Evolutionary conservation across 1,284 basidiomycete genomes (phyloP), one percentile per base, ranked within the genome.

Genomic region (Puccinia coronata): DNA sequence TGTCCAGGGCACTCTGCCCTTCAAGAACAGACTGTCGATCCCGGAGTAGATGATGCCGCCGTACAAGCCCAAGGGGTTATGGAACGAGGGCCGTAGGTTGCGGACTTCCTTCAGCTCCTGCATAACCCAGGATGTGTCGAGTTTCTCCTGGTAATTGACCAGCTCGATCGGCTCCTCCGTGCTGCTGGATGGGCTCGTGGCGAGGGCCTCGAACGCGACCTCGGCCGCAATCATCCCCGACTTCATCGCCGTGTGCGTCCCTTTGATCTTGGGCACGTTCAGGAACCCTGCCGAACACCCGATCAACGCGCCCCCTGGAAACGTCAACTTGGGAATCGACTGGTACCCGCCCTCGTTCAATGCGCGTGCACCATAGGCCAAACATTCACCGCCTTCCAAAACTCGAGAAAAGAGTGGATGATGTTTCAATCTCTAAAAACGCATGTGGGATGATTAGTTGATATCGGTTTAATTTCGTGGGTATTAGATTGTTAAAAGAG

Each of bases 201-300:
- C 82, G n/a, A 83, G 80, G 23, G 82, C 82, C 53, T 84, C 81
- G 79, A 82, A 83, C 57, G 84, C 85, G 72, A 86, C 83, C 3
- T 99, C 96, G 2, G 94, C 97, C 49, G 96, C 96, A 28, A 98
- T 89, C 92, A 98, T 98, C 28, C 96, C 96, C 63, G 92, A 94
- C 89, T 98, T 97, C 96, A 99, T 98, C n/a, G 96, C 96, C 82
- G 96, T 98, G 87, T 99, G 97, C 0, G 96, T 97, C n/a, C 96
- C 96, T 87, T 99, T 99, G 88, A 99, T 99, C 88, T 98, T 99
- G 55, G 96, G 93, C 20, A 98, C 91, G 87, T 99, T 99, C 82
- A 99, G 90, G 87, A 99, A 96, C 70, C 87, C 97, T 0, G 96
- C 96, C 0, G 95, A 92, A 87, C 96, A 98, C 0, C 96, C 96